Evolutionary conservation across 495 filamentous ascomycete species (phyloP).

Genomic region (Hypoxylon lienhwacheense): DNA sequence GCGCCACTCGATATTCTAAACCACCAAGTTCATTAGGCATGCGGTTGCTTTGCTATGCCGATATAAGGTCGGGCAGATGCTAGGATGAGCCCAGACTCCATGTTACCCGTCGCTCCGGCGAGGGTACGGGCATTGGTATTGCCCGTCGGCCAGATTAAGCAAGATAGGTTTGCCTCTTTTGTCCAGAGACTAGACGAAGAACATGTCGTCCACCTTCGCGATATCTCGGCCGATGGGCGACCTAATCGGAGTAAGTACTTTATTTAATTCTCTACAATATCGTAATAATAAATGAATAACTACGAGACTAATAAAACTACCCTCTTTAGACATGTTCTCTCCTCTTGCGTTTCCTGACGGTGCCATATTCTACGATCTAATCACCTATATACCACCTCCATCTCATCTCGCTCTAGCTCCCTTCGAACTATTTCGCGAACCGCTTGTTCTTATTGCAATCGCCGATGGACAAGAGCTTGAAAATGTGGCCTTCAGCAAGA

Average conservation of each 20-base stretch:
- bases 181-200: constrained; percentile 74
- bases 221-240: constrained; percentile 84
- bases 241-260: constrained; percentile 85
- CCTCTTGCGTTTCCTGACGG: constrained; percentile 89
- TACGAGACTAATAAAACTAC: constrained; percentile 39
- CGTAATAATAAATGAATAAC: constrained; percentile 6
- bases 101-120: constrained; percentile 86
- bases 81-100: constrained; percentile 80
- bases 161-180: constrained; percentile 77
- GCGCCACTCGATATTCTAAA: constrained; percentile 1
- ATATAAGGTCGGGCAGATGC: constrained; percentile 41
- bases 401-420: constrained; percentile 78
- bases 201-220: constrained; percentile 83
- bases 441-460: constrained; percentile 75
- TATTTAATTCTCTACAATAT: no score
- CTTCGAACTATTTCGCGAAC: constrained; percentile 82
- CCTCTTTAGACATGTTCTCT: constrained; percentile 81
- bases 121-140: constrained; percentile 81
- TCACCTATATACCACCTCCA: constrained; percentile 72
- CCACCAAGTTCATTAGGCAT: constrained; percentile 29
- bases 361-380: constrained; percentile 85
- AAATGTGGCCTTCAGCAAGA: constrained; percentile 48
- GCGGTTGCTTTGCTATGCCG: constrained; percentile 36
- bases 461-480: constrained; percentile 69
- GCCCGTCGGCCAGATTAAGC: constrained; percentile 82